phyloP scores from a whole-genome alignment of 2,329 filamentous ascomycete species.

The Fusarium sp. region DNA sequence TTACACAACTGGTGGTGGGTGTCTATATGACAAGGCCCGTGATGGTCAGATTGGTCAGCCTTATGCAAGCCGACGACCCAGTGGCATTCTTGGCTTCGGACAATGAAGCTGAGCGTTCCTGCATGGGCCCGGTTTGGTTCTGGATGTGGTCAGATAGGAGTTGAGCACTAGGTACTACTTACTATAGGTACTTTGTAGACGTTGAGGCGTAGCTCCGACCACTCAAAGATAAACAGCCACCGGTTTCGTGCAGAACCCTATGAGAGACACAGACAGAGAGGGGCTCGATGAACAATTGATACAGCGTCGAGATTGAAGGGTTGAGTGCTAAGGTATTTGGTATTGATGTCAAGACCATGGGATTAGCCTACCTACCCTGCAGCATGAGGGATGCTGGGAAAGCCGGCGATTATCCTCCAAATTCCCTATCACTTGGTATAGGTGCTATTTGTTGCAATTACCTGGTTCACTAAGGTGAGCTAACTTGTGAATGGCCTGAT shows the following conservation, averaged over 20 bases:
- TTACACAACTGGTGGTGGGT: background rate
- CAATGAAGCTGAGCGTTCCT: conserved; percentile 21
- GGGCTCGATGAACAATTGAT: background rate
- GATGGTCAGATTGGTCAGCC: conserved; percentile 10
- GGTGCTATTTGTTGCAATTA: background rate
- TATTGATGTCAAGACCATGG: background rate
- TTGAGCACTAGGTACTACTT: background rate
- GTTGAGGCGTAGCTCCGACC: background rate
- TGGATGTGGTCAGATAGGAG: background rate
- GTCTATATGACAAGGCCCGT: background rate
- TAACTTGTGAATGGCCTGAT: background rate
- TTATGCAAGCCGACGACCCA: conserved; percentile 7
- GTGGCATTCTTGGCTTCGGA: conserved; percentile 5
- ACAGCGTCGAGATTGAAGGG: background rate
- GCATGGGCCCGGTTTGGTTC: conserved; percentile 6
- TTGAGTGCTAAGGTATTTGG: background rate
- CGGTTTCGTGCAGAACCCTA: background rate
- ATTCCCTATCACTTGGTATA: background rate
- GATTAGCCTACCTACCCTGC: background rate
- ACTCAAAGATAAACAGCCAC: background rate
- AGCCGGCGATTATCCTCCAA: background rate
- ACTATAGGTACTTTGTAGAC: background rate
- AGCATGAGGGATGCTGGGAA: background rate
- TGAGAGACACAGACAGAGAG: background rate
- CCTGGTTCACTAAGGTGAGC: background rate